Evolutionary conservation across 1,139 yeast genomes (phyloP).

Genomic region (Taphrina flavorubra): DNA sequence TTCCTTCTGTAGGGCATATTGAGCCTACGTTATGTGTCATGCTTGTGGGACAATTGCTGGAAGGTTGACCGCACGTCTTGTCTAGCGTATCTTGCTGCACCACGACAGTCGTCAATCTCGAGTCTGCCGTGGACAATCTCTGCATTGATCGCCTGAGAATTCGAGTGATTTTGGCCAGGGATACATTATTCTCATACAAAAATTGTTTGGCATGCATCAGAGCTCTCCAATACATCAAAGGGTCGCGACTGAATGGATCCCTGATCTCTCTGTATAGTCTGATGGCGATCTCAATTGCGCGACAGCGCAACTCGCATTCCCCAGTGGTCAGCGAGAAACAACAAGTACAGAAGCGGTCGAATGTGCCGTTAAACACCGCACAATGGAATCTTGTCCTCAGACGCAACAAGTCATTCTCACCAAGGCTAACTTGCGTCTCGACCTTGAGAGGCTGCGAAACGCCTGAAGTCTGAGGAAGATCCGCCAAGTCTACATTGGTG

Average conservation of each 20-base stretch:
- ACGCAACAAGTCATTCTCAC: background rate
- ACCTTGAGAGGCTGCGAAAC: background rate
- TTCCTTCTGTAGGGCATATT: too few species aligned
- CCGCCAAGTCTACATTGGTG: background rate
- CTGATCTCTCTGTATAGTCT: background rate
- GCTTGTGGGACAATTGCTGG: too few species aligned
- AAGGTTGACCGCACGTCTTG: too few species aligned
- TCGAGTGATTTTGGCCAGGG: background rate
- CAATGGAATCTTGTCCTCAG: conserved; percentile 6
- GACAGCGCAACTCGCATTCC: background rate
- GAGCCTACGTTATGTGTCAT: too few species aligned
- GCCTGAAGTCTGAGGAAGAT: background rate
- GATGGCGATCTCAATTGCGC: conserved; percentile 7
- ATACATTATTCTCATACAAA: background rate
- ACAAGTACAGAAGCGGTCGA: conserved; percentile 2
- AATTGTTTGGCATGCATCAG: background rate
- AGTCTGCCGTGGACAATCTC: background rate
- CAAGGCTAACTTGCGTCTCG: background rate
- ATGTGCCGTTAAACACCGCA: background rate
- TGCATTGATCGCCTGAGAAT: background rate
- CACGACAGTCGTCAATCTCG: too few species aligned
- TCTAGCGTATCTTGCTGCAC: too few species aligned
- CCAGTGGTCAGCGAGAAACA: background rate
- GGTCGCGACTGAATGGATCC: background rate
- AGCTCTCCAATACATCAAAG: conserved; percentile 6